phyloP scores from a whole-genome alignment of 2,329 filamentous ascomycete genomes.

The Fusarium sp. region DNA sequence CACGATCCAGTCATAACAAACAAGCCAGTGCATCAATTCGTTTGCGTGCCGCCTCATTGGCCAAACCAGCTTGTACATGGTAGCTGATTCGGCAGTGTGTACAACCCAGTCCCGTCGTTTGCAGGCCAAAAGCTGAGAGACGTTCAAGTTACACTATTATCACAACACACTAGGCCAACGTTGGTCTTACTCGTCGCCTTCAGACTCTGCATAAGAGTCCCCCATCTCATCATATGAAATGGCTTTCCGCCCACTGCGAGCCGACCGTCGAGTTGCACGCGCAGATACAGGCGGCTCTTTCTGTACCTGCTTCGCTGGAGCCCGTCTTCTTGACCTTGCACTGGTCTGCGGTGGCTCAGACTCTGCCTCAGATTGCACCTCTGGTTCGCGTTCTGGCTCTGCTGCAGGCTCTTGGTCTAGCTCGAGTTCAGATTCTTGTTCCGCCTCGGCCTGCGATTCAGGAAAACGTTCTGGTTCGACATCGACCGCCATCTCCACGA shows the following conservation, averaged over 20 bases:
- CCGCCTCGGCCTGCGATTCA: neutral
- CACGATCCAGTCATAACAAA: neutral
- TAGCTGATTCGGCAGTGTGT: neutral
- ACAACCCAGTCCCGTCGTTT: neutral
- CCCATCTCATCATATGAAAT: slow-evolving; percentile 28
- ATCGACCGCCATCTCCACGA: neutral
- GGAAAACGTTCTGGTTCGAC: neutral
- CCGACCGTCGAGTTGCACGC: slow-evolving; percentile 32
- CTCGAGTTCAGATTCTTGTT: neutral
- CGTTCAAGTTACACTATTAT: slow-evolving; percentile 2
- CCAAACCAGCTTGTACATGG: neutral
- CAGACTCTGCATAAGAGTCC: slow-evolving; percentile 18
- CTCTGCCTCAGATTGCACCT: slow-evolving; percentile 10
- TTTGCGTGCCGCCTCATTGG: neutral
- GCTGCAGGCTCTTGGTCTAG: neutral
- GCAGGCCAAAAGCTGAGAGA: slow-evolving; percentile 1
- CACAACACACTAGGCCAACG: neutral
- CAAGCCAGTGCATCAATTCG: slow-evolving; percentile 1
- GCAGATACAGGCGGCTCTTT: slow-evolving; percentile 1
- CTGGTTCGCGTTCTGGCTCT: slow-evolving; percentile 1
- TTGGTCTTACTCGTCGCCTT: slow-evolving; percentile 5
- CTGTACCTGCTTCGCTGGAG: slow-evolving; percentile 4
- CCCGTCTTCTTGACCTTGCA: slow-evolving; percentile 7
- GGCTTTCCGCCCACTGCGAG: slow-evolving; percentile 24
- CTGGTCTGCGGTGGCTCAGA: slow-evolving; percentile 9